Conservation (phyloP, 768 basidiomycete genomes). For the Hygrophorus russula region DNA sequence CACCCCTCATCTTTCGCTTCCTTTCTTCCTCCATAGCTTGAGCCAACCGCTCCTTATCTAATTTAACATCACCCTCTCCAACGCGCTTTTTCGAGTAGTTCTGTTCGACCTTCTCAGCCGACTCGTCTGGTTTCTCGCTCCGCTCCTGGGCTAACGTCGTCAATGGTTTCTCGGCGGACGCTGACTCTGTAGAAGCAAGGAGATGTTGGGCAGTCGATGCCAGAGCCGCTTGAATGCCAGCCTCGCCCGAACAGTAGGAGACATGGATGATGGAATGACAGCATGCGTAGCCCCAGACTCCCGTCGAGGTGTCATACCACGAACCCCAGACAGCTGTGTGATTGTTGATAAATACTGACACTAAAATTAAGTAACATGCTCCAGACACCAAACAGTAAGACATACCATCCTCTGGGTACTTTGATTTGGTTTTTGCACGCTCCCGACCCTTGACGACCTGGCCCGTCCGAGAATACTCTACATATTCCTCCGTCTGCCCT, state of each 20-base stretch:
- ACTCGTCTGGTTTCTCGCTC: slow-evolving; percentile 17
- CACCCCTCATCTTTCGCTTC: slow-evolving; percentile 60
- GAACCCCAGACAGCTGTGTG: slow-evolving; percentile 98
- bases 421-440: slow-evolving; percentile 75
- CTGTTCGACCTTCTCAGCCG: slow-evolving; percentile 40
- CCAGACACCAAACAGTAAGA: slow-evolving; percentile 2
- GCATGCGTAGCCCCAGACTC: slow-evolving; percentile 89
- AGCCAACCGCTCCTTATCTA: slow-evolving; percentile 61
- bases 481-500: slow-evolving; percentile 95
- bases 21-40: slow-evolving; percentile 68
- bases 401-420: slow-evolving; percentile 92
- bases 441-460: slow-evolving; percentile 88
- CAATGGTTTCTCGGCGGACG: slow-evolving; percentile 14
- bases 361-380: slow-evolving; percentile 5
- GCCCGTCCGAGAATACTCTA: slow-evolving; percentile 91
- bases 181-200: slow-evolving; percentile 30
- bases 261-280: slow-evolving; percentile 81
- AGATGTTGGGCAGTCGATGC: slow-evolving; percentile 70
- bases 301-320: slow-evolving; percentile 64
- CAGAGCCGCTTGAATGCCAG: slow-evolving; percentile 66
- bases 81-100: slow-evolving; percentile 71
- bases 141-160: slow-evolving; percentile 10
- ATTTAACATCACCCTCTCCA: slow-evolving; percentile 70
- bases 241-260: slow-evolving; percentile 86
- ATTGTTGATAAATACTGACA: slow-evolving; percentile 77